Evolutionary conservation across 2,329 filamentous ascomycete species (phyloP).

Genomic region (Reticulascus tulasneorum): DNA sequence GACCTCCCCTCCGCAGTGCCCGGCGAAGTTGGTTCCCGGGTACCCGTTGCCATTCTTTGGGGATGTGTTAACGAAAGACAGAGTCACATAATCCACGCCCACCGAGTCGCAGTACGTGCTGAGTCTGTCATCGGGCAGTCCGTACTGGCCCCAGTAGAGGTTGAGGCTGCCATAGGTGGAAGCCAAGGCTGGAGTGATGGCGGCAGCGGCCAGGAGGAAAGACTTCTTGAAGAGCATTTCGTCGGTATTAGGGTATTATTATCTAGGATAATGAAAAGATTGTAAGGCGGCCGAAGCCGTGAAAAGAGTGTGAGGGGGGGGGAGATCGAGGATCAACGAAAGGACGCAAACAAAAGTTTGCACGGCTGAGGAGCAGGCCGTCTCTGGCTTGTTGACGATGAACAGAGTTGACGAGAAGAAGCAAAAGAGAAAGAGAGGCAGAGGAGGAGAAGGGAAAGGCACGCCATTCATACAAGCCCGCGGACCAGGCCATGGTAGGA

Average conservation of each 20-base stretch:
- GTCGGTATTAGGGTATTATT: slow-evolving; percentile 13
- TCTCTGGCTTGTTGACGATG: slow-evolving; percentile 11
- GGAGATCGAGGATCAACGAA: slow-evolving; percentile 30
- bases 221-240: slow-evolving; percentile 20
- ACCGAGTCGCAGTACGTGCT: slow-evolving; percentile 28
- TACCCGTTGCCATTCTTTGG: slow-evolving; percentile 31
- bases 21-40: slow-evolving; percentile 36
- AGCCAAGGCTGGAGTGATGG: slow-evolving; percentile 14
- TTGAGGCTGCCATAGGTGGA: slow-evolving; percentile 27
- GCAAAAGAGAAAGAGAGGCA: slow-evolving; percentile 5
- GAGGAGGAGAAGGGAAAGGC: slow-evolving; percentile 1
- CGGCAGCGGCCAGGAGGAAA: slow-evolving; percentile 20
- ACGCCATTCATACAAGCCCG: too few relatives aligned
- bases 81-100: slow-evolving; percentile 31
- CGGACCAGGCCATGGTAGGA: too few relatives aligned
- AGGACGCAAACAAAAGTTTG: slow-evolving; percentile 21
- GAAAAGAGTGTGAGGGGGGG: slow-evolving; percentile 27
- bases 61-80: slow-evolving; percentile 33
- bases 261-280: slow-evolving; percentile 19
- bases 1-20: slow-evolving; percentile 28
- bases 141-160: slow-evolving; percentile 37
- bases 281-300: slow-evolving; percentile 29
- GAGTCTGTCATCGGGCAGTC: slow-evolving; percentile 22
- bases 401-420: slow-evolving; percentile 1
- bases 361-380: slow-evolving; percentile 11